Evolutionary conservation across 2,329 filamentous ascomycete species (phyloP), one percentile per base, ranked within the genome.

Genomic region (Claviceps paspali): DNA sequence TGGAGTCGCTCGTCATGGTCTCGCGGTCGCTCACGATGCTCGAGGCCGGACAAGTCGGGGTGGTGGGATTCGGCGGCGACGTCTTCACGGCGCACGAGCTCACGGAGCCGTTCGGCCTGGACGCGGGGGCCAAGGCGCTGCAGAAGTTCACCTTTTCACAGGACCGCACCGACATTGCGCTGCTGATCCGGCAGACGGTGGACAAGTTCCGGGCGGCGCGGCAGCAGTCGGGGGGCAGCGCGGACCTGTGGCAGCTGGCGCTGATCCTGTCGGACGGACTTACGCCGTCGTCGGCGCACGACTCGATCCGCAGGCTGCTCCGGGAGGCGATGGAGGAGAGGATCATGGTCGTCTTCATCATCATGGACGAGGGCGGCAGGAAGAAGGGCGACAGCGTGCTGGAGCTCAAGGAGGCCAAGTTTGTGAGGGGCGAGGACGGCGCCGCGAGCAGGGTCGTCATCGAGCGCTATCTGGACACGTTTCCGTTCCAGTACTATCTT

Each of bases 321-420:
- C 71, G 91, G 8, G 80, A 88, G 58, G 88, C 91, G 1, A 77
- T 86, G 51, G 87, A 95, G 57, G 84, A 95, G 60, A 71, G 86
- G 12, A 92, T 99, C 53, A 95, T 98, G 84, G 78, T 96, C 44
- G 88, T 98, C 5, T 99, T 98, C 56, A 84, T 98, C 49, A 82
- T 99, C 50, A 85, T 98, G 52, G 91, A 98, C 63, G 70, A 74
- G 48, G 63, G 60, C 15, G 50, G 52, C 23, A 56, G 54, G 45
- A 57, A 56, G 47, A 56, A 56, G 52, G 69, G 68, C 33, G 69
- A 75, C 42, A 82, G 77, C 49, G 92, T 98, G 43, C 61, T 96
- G 50, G 86, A 95, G 54, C 68, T 96, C 49, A 85, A 86, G 56
- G 80, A 86, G 58, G 88, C 86, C 27, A 76, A 76, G 53, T 95